Evolutionary conservation across 441 rosid species (phyloP).

Genomic region (Corymbia calophylla): DNA sequence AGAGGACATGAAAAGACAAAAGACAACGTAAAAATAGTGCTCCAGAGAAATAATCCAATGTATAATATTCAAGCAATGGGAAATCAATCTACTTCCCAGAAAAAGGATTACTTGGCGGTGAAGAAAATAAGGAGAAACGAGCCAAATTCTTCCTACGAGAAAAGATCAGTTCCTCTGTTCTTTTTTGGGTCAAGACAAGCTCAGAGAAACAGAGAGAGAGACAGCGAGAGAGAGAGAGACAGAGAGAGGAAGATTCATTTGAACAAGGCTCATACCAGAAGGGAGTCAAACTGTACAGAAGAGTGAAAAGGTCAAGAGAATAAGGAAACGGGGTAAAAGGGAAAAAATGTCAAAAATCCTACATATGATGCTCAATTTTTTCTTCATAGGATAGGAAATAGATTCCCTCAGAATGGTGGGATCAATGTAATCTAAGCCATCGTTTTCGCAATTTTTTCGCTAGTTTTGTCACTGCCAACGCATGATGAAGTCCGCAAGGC

Average conservation of each 20-base stretch:
- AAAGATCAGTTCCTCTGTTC: neutral
- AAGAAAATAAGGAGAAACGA: neutral
- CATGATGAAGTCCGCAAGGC: neutral
- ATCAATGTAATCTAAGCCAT: neutral
- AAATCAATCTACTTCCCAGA: neutral
- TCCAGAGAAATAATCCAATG: neutral
- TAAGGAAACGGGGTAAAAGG: neutral
- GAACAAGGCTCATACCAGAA: neutral
- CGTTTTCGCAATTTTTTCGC: neutral
- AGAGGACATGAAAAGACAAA: conserved; percentile 17
- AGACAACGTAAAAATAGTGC: neutral
- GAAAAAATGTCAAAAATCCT: neutral
- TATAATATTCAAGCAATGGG: neutral
- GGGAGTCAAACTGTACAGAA: neutral
- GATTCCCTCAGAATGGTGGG: neutral
- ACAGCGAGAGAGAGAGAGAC: neutral
- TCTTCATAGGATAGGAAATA: neutral
- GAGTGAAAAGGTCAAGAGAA: neutral
- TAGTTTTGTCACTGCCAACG: neutral
- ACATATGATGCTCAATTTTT: neutral
- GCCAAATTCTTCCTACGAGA: neutral
- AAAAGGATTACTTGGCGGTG: neutral
- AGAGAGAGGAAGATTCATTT: neutral
- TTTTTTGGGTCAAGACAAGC: neutral
- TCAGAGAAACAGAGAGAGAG: neutral